Conservation (phyloP, 2,329 filamentous ascomycete species). For the Xylaria sp. region DNA sequence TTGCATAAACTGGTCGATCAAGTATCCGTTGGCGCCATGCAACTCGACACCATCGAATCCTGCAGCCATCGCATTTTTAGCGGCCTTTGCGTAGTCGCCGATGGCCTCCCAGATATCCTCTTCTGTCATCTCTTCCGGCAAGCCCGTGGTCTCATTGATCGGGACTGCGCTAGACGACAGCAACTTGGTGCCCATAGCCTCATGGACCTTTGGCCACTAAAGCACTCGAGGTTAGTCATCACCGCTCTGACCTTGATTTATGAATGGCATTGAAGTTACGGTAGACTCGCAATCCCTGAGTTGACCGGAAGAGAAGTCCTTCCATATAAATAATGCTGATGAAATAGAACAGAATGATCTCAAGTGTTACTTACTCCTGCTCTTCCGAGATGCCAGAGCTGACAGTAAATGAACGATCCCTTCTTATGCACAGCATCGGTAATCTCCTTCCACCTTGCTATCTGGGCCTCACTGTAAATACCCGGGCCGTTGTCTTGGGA, state of each 20-base stretch:
- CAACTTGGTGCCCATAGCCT: conserved; percentile 61
- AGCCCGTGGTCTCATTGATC: conserved; percentile 60
- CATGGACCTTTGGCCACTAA: conserved; percentile 40
- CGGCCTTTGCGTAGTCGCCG: conserved; percentile 66
- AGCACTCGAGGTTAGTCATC: background rate
- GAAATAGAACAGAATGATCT: background rate
- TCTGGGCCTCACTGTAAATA: conserved; percentile 67
- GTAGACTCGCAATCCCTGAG: background rate
- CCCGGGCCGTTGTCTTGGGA: conserved; percentile 64
- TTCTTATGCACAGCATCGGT: conserved; percentile 72
- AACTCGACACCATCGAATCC: conserved; percentile 75
- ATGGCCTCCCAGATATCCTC: conserved; percentile 74
- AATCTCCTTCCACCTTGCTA: conserved; percentile 69
- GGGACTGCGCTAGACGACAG: conserved; percentile 56
- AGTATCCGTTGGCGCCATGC: conserved; percentile 60
- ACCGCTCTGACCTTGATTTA: background rate
- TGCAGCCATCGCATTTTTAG: conserved; percentile 66
- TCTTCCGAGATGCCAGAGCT: conserved; percentile 74
- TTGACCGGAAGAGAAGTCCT: background rate
- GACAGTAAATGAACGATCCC: conserved; percentile 69
- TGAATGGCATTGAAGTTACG: background rate
- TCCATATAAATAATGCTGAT: background rate
- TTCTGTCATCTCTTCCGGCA: conserved; percentile 72
- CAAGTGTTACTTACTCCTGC: conserved; percentile 51
- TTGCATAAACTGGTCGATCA: conserved; percentile 68